Evolutionary conservation across 805 yeast genomes (phyloP), one percentile per base, ranked within the genome.

Genomic region (Debaryomyces castellii): DNA sequence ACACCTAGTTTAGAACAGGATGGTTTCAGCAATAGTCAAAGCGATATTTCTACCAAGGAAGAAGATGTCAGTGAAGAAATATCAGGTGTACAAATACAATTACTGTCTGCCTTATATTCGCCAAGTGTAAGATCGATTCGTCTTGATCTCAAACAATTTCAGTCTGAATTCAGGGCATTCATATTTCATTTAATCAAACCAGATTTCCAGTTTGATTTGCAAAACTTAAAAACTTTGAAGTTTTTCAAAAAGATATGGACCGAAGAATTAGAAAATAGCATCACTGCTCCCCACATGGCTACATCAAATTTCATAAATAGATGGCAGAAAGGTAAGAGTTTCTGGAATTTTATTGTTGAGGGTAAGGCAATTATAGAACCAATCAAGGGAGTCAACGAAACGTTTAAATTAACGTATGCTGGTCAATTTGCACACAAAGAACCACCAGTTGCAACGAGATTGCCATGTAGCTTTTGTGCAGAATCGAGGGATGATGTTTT

Each of bases 291-390:
- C 4, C 46, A 62, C 1, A 54, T 69, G 47, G 86, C 91, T 1
- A 76, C 85, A 0, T 59, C 87, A 33, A 77, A 67, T 43, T 58
- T 72, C 41, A 63, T 72, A 39, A 70, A 63, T 51, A 55, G 76
- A 47, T 72, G 74, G 74, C 67, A 60, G 45, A 69, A 67, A 55
- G 74, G 72, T 3, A 69, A 67, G 50, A 57, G 82, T 10, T 76
- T 91, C 45, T 71, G 90, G 73, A 64, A 74, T 39, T 77, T 83
- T 14, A 74, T 92, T 51, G 77, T 87, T 25, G 97, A 90, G 42
- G 95, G 95, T 3, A 76, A 85, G 37, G 89, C 89, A 5, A 74
- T 82, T 3, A 83, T 92, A 33, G 96, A 90, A 64, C 99, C 99
- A 0, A 78, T 91, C 7, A 81, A 89, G 42, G 91, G 92, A 0